Evolutionary conservation across 2,329 filamentous ascomycete genomes (phyloP), one percentile per base, ranked within the genome.

Genomic region (Ilyonectria destructans): DNA sequence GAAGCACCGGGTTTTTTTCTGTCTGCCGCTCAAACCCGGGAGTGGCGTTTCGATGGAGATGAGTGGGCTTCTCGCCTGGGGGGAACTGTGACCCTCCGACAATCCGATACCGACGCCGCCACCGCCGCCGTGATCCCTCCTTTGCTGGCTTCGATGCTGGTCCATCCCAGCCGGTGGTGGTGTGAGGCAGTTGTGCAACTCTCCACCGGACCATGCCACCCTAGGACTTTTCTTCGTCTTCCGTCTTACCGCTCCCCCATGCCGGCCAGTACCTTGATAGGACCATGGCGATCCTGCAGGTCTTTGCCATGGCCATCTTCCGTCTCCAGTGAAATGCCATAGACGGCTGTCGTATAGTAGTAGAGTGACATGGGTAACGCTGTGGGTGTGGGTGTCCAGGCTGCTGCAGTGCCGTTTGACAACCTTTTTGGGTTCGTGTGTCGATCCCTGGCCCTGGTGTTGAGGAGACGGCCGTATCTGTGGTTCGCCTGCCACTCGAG

Each of bases 101-200:
- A 51, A 31, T 45, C 63, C 58, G 63, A 66, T 51, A 46, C 43
- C 43, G 63, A 52, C 9, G 12, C n/a, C n/a, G n/a, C 45, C 57
- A 48, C 49, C 58, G 26, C 23, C 37, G 48, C 48, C 29, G 37
- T 49, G 49, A 46, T 65, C 48, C 37, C 19, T 40, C 31, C 29
- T 15, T 17, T 33, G n/a, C n/a, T 49, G 15, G 35, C 12, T 51
- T 51, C 46, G 31, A 59, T 35, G 57, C 57, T 59, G 52, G 35
- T 51, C 43, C 31, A 66, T 37, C 33, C 26, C 58, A 40, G 40
- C 35, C 23, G 52, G 43, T 58, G 23, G 58, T 66, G 64, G 64
- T 66, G 64, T 66, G 64, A 66, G 58, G 45, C 33, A 52, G 58
- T 62, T 62, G 64, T 61, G 62, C 62, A 23, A 51, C 58, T 48